Conservation (phyloP, 1,139 yeast genomes). For the Maudiozyma humilis region DNA sequence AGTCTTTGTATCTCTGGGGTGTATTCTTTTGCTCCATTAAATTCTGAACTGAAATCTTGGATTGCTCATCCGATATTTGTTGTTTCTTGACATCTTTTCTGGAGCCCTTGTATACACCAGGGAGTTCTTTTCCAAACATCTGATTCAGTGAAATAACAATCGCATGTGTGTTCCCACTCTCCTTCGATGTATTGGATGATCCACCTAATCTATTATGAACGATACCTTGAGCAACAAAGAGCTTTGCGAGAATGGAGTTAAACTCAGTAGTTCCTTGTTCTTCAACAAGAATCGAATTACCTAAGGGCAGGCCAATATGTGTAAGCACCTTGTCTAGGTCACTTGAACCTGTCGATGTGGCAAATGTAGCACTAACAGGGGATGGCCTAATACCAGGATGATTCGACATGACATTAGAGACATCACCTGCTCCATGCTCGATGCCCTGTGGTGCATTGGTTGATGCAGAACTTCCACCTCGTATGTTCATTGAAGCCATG, state of each 20-base stretch:
- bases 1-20: slow-evolving; percentile 36
- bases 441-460: too few species aligned
- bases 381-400: slow-evolving; percentile 73
- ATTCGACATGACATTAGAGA: neutral
- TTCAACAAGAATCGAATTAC: slow-evolving; percentile 60
- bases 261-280: slow-evolving; percentile 90
- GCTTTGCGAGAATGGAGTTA: slow-evolving; percentile 59
- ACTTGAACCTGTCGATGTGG: slow-evolving; percentile 67
- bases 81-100: slow-evolving; percentile 59
- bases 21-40: slow-evolving; percentile 34
- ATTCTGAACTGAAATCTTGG: slow-evolving; percentile 62
- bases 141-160: slow-evolving; percentile 57
- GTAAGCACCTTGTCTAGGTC: slow-evolving; percentile 68
- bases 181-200: slow-evolving; percentile 10
- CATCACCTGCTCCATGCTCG: too few species aligned
- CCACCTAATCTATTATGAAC: slow-evolving; percentile 49
- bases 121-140: slow-evolving; percentile 64
- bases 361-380: slow-evolving; percentile 61
- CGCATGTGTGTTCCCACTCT: slow-evolving; percentile 44
- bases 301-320: slow-evolving; percentile 83
- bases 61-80: slow-evolving; percentile 48
- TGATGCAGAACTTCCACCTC: too few species aligned
- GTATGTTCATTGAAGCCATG: neutral
- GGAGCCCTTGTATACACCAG: slow-evolving; percentile 71
- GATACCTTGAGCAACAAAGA: slow-evolving; percentile 74